Conservation (phyloP, 495 filamentous ascomycete species). For the Tuber borchii region DNA sequence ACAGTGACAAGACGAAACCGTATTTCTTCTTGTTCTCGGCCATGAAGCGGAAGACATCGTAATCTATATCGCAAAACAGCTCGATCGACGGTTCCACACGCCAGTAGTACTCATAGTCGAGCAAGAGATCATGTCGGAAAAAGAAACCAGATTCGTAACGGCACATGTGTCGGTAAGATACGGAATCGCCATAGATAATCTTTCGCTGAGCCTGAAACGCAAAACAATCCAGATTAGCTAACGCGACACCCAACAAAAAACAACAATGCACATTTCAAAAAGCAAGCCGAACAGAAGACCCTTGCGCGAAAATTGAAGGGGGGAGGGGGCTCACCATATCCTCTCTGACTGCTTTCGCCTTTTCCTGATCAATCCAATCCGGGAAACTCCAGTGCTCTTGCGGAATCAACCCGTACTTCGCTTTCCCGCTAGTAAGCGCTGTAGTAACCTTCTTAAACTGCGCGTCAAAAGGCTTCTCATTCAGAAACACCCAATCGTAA, state of each 20-base stretch:
- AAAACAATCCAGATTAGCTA: neutral
- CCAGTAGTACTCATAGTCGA: slow-evolving; percentile 90
- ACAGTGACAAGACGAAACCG: slow-evolving; percentile 80
- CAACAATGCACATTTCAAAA: slow-evolving; percentile 8
- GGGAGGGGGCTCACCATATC: slow-evolving; percentile 55
- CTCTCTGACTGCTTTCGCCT: slow-evolving; percentile 69
- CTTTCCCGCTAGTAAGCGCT: slow-evolving; percentile 79
- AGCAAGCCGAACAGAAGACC: slow-evolving; percentile 3
- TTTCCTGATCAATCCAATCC: slow-evolving; percentile 76
- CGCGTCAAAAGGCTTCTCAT: slow-evolving; percentile 87
- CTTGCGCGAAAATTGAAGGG: neutral
- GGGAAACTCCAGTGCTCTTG: slow-evolving; percentile 88
- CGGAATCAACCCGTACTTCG: slow-evolving; percentile 78
- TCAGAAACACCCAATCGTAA: slow-evolving; percentile 99
- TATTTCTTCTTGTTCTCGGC: slow-evolving; percentile 84
- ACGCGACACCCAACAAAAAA: neutral
- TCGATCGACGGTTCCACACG: slow-evolving; percentile 83
- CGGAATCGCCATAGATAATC: slow-evolving; percentile 91
- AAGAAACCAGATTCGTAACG: slow-evolving; percentile 91
- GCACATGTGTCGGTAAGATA: slow-evolving; percentile 91
- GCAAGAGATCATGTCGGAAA: slow-evolving; percentile 74
- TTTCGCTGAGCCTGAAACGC: slow-evolving; percentile 52
- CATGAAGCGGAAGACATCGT: slow-evolving; percentile 83
- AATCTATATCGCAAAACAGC: slow-evolving; percentile 76
- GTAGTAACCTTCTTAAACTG: slow-evolving; percentile 87